These are phyloP conservation scores for Fusarium irregulare DNA, from an alignment of 2,329 filamentous ascomycete genomes.

Conservation along the genomic window DNA sequence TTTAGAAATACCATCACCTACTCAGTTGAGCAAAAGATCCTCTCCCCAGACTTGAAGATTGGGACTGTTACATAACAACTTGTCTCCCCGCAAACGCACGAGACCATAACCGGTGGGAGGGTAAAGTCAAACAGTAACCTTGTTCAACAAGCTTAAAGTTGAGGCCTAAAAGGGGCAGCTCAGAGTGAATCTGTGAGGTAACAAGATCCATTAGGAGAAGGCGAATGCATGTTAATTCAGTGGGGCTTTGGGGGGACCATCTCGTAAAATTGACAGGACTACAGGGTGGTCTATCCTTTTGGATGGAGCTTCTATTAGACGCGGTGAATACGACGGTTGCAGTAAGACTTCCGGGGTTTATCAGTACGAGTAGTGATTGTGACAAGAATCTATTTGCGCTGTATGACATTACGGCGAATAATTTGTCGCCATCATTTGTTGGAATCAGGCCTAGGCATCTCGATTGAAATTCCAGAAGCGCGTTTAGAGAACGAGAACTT, in stretches of 20 bases:
- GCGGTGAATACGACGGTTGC: background rate
- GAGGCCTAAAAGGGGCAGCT: conserved; percentile 25
- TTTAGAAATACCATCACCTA: background rate
- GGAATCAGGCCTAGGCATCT: background rate
- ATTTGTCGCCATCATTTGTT: background rate
- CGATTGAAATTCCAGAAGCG: background rate
- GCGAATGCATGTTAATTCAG: conserved; percentile 26
- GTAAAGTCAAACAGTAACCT: conserved; percentile 8
- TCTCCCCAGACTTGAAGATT: background rate
- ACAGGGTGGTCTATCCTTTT: background rate
- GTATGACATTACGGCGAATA: background rate
- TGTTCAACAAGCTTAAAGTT: conserved; percentile 22
- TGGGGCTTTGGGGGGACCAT: conserved; percentile 11
- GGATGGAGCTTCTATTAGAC: background rate
- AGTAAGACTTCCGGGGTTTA: background rate
- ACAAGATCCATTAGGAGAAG: conserved; percentile 14
- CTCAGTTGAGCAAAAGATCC: background rate
- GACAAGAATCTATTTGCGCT: background rate
- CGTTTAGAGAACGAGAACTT: background rate
- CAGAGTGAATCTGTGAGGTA: conserved; percentile 18
- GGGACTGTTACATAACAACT: conserved; percentile 13
- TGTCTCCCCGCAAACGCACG: conserved; percentile 18
- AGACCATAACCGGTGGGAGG: background rate
- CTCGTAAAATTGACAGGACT: conserved; percentile 1
- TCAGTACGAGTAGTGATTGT: background rate